Evolutionary conservation across 192 early-diverging fungal species (phyloP).

Genomic region (Coemansia sp.): DNA sequence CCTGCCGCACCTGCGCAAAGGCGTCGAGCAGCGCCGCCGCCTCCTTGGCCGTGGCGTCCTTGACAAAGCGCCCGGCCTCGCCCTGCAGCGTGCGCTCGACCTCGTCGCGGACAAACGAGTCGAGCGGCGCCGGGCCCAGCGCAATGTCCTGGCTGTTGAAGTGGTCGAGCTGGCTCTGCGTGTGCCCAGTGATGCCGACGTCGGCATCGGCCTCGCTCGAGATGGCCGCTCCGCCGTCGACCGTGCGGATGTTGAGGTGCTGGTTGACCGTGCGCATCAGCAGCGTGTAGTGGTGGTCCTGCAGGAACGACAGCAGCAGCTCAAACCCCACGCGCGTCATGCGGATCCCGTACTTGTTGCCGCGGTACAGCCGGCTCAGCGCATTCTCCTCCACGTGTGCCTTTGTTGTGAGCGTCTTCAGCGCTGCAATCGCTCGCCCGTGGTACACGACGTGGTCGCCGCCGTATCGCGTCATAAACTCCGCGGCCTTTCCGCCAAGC

Average conservation of each 20-base stretch:
- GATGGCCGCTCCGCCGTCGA: constrained; percentile 41
- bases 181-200: constrained; percentile 75
- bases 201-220: constrained; percentile 59
- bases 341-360: constrained; percentile 81
- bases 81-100: constrained; percentile 79
- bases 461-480: constrained; percentile 79
- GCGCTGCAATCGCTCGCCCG: constrained; percentile 67
- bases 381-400: constrained; percentile 82
- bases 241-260: constrained; percentile 75
- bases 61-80: constrained; percentile 57
- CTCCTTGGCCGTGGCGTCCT: constrained; percentile 28
- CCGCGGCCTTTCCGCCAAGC: constrained; percentile 45
- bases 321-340: constrained; percentile 90
- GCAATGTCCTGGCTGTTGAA: constrained; percentile 83
- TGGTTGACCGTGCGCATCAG: constrained; percentile 92
- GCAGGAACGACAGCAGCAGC: constrained; percentile 87
- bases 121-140: constrained; percentile 74
- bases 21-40: constrained; percentile 59
- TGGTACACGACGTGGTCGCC: constrained; percentile 80
- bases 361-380: constrained; percentile 76
- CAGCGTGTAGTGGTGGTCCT: constrained; percentile 89
- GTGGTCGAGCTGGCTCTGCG: constrained; percentile 70
- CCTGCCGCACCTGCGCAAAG: constrained; percentile 66
- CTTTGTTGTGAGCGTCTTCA: constrained; percentile 72
- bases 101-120: constrained; percentile 77